Evolutionary conservation across 2,329 filamentous ascomycete genomes (phyloP).

Genomic region (Botrytis squamosa): DNA sequence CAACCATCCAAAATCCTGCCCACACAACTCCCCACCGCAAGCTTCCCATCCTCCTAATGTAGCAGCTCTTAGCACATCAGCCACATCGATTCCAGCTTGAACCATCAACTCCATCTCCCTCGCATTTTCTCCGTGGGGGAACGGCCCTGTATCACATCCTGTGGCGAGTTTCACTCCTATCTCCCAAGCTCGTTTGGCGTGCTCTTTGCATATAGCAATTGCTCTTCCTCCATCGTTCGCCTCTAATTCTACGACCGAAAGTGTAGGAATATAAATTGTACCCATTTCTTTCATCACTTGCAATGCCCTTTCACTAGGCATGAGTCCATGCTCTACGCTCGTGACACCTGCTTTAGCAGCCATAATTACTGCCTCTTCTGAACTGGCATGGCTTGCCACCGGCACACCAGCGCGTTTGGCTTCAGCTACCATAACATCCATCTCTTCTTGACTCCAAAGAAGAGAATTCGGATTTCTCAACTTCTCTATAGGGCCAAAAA

Average conservation of each 20-base stretch:
- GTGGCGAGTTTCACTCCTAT: neutral
- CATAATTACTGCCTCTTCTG: neutral
- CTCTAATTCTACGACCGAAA: neutral
- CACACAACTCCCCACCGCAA: neutral
- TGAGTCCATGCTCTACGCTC: neutral
- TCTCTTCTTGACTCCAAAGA: neutral
- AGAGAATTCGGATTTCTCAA: neutral
- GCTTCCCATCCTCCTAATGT: constrained; percentile 8
- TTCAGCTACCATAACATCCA: neutral
- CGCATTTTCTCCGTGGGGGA: neutral
- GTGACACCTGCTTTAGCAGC: neutral
- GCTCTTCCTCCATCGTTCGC: neutral
- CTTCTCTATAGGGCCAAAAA: neutral
- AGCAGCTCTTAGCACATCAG: neutral
- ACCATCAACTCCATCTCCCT: constrained; percentile 2
- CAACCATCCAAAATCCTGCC: constrained; percentile 11
- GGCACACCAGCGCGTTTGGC: neutral
- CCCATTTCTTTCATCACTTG: neutral
- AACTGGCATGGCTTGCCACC: neutral
- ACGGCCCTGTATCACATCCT: neutral
- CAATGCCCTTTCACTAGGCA: neutral
- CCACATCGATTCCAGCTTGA: neutral
- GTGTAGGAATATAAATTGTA: neutral
- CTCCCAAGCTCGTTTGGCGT: neutral
- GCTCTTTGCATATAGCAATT: neutral